Base-by-base conservation (phyloP, 176 grass and related monocot genomes). In the Bolboschoenus planiculmis region DNA sequence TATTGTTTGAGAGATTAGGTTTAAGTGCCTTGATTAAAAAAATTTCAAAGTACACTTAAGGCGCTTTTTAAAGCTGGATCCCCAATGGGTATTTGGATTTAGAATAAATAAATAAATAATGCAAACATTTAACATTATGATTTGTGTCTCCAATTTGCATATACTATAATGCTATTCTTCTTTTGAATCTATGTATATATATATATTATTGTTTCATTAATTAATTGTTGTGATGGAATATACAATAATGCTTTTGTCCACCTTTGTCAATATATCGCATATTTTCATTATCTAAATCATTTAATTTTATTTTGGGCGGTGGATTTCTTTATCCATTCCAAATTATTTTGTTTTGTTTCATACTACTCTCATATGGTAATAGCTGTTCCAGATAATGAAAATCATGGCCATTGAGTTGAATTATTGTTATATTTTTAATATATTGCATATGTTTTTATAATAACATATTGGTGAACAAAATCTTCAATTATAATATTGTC, bases 11-110 rank as follows among this genome's bases (percentile, higher is more conserved):
- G n/a, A 36, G 15, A 42, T 58, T 77, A 78, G 48, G 50, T 57
- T 42, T 75, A 72, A 72, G 48, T 20, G 66, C 27, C 39, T 9
- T 40, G n/a, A 57, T 42, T 84, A 84, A 84, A 74, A n/a, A 48
- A 21, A 84, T 21, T 20, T 46, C 27, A 72, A 78, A 64, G 67
- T 85, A 56, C 54, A 66, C 10, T 1, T 20, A 36, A 64, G 18
- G 47, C 16, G 11, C n/a, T 59, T 56, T 59, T 36, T 39, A 56
- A 70, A 70, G 50, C 68, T 75, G 47, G 27, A 75, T 57, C 21
- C 34, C 53, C 15, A 58, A 43, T 70, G 65, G 53, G 1, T 15
- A 50, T 50, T 50, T 9, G n/a, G n/a, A n/a, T n/a, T 47, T 68
- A 47, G n/a, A 31, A 4, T 26, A 40, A 8, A 63, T 68, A 68